These are phyloP conservation scores for Thielaviopsis musarum DNA, from an alignment of 2,329 filamentous ascomycete species.

Conservation along the genomic window DNA sequence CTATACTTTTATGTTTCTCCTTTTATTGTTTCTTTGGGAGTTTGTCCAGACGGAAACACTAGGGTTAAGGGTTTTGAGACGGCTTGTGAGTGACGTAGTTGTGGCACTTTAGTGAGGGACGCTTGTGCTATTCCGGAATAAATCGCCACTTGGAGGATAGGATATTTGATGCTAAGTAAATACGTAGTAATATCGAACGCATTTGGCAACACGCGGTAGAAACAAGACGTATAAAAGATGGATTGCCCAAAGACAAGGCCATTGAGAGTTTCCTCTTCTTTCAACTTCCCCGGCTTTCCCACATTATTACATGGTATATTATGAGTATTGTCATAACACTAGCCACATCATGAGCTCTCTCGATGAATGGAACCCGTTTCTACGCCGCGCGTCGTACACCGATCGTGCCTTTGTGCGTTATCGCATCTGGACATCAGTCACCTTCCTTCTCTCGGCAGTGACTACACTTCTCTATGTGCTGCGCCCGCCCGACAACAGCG, in stretches of 20 bases:
- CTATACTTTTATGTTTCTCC: no score
- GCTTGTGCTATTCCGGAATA: not conserved
- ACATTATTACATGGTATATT: not conserved
- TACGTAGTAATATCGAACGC: not conserved
- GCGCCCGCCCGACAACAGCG: constrained; percentile 43
- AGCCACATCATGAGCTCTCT: constrained; percentile 1
- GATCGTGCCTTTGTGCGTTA: constrained; percentile 48
- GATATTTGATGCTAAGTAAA: no score
- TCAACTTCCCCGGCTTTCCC: not conserved
- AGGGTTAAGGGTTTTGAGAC: not conserved
- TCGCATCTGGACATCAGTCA: constrained; percentile 56
- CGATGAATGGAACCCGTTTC: constrained; percentile 53
- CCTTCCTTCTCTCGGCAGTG: constrained; percentile 58
- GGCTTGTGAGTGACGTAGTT: not conserved
- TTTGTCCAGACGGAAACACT: not conserved
- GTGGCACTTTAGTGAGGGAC: not conserved
- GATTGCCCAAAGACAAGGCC: no score
- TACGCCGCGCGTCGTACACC: constrained; percentile 49
- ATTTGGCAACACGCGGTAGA: no score
- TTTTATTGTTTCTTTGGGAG: not conserved
- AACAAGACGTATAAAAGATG: not conserved
- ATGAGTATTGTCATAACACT: not conserved
- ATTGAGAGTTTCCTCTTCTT: not conserved
- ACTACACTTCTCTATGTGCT: constrained; percentile 60
- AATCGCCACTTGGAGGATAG: not conserved